Evolutionary conservation across 306 rosid species (phyloP).

Genomic region (Clitoria ternatea): DNA sequence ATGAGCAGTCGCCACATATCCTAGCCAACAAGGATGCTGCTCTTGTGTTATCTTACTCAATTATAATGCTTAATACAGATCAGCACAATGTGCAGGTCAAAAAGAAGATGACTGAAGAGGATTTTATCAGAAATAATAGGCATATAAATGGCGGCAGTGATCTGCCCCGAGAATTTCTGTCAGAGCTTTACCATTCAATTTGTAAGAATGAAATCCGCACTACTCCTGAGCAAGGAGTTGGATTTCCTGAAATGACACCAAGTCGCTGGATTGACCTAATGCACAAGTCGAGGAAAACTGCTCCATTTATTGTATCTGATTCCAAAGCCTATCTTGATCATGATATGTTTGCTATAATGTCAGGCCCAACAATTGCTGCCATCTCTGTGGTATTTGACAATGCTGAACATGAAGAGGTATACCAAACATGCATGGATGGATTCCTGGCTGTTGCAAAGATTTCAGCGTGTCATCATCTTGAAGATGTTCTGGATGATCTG

Average conservation of each 20-base stretch:
- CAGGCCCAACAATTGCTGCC: constrained; percentile 84
- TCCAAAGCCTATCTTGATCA: constrained; percentile 65
- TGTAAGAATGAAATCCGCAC: too few species aligned
- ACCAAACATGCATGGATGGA: not conserved
- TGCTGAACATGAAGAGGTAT: not conserved
- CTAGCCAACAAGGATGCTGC: constrained; percentile 73
- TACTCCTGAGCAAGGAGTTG: constrained; percentile 67
- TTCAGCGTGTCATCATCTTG: not conserved
- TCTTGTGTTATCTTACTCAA: constrained; percentile 59
- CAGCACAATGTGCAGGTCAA: not conserved
- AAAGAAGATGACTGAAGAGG: constrained; percentile 5
- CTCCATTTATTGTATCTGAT: constrained; percentile 65
- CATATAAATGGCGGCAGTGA: constrained; percentile 71
- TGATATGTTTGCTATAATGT: constrained; percentile 77
- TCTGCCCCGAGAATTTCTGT: constrained; percentile 66
- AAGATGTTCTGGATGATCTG: not conserved
- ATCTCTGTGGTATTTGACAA: constrained; percentile 81
- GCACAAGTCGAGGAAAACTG: constrained; percentile 63
- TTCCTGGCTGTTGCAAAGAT: not conserved
- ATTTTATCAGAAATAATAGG: constrained; percentile 64
- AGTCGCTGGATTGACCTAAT: constrained; percentile 78
- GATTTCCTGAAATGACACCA: constrained; percentile 73
- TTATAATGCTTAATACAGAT: constrained; percentile 46
- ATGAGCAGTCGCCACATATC: not conserved
- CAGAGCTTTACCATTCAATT: constrained; percentile 62